Evolutionary conservation across 768 basidiomycete genomes (phyloP).

Genomic region (Termitomyces sp.): DNA sequence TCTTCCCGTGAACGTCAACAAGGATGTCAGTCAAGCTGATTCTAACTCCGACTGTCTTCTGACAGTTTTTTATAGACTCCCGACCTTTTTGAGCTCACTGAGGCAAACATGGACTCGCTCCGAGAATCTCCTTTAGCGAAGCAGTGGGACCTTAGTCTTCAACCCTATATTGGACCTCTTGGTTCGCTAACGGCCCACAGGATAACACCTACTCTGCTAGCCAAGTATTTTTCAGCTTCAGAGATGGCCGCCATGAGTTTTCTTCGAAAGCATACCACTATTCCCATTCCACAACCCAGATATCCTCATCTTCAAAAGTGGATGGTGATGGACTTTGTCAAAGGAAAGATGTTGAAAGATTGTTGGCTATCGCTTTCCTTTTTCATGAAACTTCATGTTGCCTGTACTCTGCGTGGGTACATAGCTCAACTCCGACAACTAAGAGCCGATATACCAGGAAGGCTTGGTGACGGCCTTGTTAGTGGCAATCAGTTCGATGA

Average conservation of each 20-base stretch:
- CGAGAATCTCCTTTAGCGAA: neutral
- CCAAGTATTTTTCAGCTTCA: neutral
- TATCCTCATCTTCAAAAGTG: neutral
- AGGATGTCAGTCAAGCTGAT: neutral
- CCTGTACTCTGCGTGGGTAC: conserved; percentile 24
- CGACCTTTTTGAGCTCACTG: conserved; percentile 1
- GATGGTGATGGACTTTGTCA: conserved; percentile 23
- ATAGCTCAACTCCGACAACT: too few relatives aligned
- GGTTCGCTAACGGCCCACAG: neutral
- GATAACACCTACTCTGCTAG: conserved; percentile 5
- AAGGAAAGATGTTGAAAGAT: conserved; percentile 18
- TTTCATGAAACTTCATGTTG: conserved; percentile 19
- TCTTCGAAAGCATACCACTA: conserved; percentile 4
- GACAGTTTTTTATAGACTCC: neutral
- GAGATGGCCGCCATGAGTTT: neutral
- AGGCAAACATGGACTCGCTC: neutral
- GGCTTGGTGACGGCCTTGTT: too few relatives aligned
- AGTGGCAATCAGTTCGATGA: too few relatives aligned
- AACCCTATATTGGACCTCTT: neutral
- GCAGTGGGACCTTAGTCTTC: neutral
- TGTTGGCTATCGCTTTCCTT: conserved; percentile 21
- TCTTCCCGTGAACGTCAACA: neutral
- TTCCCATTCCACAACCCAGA: conserved; percentile 6
- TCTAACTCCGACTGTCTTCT: neutral
- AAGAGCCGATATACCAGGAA: too few relatives aligned